Base-by-base conservation (phyloP, 2,329 filamentous ascomycete genomes). In the Ceratocystis papillata region DNA sequence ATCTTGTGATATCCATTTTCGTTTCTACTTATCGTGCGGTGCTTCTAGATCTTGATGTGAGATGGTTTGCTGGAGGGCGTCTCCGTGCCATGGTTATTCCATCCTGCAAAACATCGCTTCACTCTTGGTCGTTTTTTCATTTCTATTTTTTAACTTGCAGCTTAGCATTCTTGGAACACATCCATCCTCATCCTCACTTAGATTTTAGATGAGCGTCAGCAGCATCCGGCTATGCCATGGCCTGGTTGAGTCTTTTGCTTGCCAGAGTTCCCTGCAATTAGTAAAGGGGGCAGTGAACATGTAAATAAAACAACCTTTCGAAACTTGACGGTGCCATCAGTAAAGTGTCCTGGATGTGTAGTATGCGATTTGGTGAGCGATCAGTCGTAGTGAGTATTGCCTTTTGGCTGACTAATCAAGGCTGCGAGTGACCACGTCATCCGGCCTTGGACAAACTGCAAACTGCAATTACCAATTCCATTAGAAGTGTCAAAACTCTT, bases 1-100 rank as follows among this genome's bases (percentile, higher is more conserved):
- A 59, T 59, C 55, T 59, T 59, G 55, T 59, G 55, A 59, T 59
- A 59, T 59, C 55, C 55, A 59, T 33, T 59, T 59, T 59, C 55
- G 15, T 59, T 59, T 59, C 55, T 59, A 59, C 37, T 59, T 37
- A 37, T 59, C 37, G 55, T 30, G 55, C 55, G 15, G 53, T 30
- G 53, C 28, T 59, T 59, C 28, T 59, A 15, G 55, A 37, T 59
- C 55, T 33, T 59, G 28, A n/a, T 20, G 5, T 37, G 30, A n/a
- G 25, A n/a, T 25, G 55, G 55, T 4, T 15, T 41, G 10, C 15
- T 37, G 17, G 25, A 20, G 55, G 20, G 7, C 10, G 30, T 20
- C 3, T 37, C 7, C n/a, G 15, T 2, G 15, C 17, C 17, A 10
- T 37, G 46, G n/a, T 8, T 22, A 53, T 53, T 53, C 30, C 25